phyloP scores from a whole-genome alignment of 2,329 filamentous ascomycete species.

The Aciculosporium take region DNA sequence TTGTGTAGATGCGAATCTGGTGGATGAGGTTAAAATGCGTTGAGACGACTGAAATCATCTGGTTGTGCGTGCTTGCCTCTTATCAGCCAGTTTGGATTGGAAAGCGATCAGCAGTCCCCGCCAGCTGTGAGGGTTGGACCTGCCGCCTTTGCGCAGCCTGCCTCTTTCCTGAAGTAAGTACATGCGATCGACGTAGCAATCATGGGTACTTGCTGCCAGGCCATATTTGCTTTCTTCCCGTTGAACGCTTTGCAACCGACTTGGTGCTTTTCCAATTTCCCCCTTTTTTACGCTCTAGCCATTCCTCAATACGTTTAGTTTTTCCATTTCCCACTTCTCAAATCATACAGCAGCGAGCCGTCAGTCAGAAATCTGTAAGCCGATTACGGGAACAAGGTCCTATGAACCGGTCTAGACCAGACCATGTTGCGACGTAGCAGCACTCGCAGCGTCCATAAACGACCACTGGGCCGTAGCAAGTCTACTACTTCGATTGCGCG shows the following conservation, averaged over 20 bases:
- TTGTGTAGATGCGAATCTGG: not conserved
- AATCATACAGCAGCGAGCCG: slow-evolving; percentile 1
- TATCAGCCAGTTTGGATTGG: not conserved
- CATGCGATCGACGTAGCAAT: not conserved
- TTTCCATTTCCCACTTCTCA: slow-evolving; percentile 1
- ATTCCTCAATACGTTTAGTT: not conserved
- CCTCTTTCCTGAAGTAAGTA: not conserved
- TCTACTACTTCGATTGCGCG: slow-evolving; percentile 32
- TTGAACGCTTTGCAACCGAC: not conserved
- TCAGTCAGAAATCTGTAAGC: not conserved
- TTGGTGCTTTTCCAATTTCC: not conserved
- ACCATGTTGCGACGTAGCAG: slow-evolving; percentile 38
- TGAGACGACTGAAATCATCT: not conserved
- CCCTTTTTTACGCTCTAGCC: not conserved
- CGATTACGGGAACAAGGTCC: not conserved
- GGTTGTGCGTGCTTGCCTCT: not conserved
- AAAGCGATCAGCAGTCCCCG: not conserved
- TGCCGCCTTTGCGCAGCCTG: not conserved
- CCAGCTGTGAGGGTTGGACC: not conserved
- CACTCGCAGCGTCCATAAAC: slow-evolving; percentile 24
- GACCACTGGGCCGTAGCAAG: slow-evolving; percentile 35
- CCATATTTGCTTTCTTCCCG: not conserved
- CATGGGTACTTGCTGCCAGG: not conserved
- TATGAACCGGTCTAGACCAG: not conserved
- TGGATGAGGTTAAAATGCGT: no score